Evolutionary conservation across 192 early-diverging fungal species (phyloP).

Genomic region (Entophlyctis luteolus): DNA sequence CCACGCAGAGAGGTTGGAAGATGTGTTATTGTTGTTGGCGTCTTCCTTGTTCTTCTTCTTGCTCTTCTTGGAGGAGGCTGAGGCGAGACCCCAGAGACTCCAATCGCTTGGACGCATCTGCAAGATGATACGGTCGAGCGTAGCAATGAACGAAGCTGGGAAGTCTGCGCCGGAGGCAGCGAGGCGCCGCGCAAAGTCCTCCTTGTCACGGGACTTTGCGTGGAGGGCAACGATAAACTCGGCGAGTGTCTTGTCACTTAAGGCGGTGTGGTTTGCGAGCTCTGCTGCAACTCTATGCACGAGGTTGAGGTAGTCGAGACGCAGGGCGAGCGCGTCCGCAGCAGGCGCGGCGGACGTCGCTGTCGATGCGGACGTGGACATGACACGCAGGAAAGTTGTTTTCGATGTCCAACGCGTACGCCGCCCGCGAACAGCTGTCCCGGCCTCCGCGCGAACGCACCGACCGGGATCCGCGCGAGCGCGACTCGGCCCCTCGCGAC

Average conservation of each 20-base stretch:
- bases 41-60: slow-evolving; percentile 32
- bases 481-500: no score
- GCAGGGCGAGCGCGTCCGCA: background rate
- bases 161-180: slow-evolving; percentile 77
- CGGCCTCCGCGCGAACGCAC: no score
- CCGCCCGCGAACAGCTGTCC: no score
- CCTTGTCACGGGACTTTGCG: slow-evolving; percentile 54
- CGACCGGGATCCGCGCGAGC: no score
- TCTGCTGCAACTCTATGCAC: slow-evolving; percentile 88
- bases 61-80: slow-evolving; percentile 23
- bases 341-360: no score
- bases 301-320: slow-evolving; percentile 80
- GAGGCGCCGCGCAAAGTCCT: slow-evolving; percentile 65
- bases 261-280: slow-evolving; percentile 85
- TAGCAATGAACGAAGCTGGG: slow-evolving; percentile 73
- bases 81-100: slow-evolving; percentile 3
- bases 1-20: slow-evolving; percentile 2
- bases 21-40: slow-evolving; percentile 23
- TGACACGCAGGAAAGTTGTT: no score
- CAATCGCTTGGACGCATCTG: slow-evolving; percentile 60
- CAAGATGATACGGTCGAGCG: slow-evolving; percentile 80
- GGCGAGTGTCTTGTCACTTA: slow-evolving; percentile 83
- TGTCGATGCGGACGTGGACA: no score
- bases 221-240: slow-evolving; percentile 92
- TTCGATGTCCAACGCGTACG: no score